Evolutionary conservation across 306 rosid genomes (phyloP).

Genomic region (Casuarina cunninghamiana): DNA sequence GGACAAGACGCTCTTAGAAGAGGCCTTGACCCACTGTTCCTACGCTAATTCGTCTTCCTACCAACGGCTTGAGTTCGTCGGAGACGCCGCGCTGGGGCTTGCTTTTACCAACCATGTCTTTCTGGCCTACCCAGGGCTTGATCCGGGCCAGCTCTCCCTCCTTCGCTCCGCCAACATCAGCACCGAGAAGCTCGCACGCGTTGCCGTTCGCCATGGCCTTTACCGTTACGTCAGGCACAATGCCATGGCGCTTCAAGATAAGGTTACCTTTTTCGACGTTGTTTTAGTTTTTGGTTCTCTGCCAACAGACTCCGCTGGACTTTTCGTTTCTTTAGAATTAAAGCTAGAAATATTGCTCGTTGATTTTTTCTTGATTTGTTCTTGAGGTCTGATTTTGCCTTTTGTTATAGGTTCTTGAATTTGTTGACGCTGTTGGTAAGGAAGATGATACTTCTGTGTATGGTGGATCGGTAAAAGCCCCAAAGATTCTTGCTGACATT

Average conservation of each 20-base stretch:
- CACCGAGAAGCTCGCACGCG: conserved; percentile 88
- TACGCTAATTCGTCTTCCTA: conserved; percentile 31
- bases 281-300: background rate
- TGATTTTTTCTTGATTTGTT: background rate
- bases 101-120: conserved; percentile 50
- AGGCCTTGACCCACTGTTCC: conserved; percentile 78
- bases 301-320: too few species aligned
- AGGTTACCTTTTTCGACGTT: conserved; percentile 18
- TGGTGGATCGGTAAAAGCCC: conserved; percentile 73
- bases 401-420: conserved; percentile 47
- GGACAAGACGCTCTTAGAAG: conserved; percentile 56
- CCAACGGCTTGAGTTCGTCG: conserved; percentile 72
- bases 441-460: conserved; percentile 42
- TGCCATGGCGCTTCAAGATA: conserved; percentile 29
- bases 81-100: conserved; percentile 60
- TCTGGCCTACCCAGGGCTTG: conserved; percentile 41
- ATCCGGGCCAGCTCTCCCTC: conserved; percentile 54
- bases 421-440: conserved; percentile 37
- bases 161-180: conserved; percentile 71
- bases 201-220: conserved; percentile 52
- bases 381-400: background rate
- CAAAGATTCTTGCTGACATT: conserved; percentile 85
- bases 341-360: background rate
- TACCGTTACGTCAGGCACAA: conserved; percentile 45
- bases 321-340: background rate